These are phyloP conservation scores for Rugosomyces carneus DNA, from an alignment of 1,284 basidiomycete genomes.

Conservation along the genomic window DNA sequence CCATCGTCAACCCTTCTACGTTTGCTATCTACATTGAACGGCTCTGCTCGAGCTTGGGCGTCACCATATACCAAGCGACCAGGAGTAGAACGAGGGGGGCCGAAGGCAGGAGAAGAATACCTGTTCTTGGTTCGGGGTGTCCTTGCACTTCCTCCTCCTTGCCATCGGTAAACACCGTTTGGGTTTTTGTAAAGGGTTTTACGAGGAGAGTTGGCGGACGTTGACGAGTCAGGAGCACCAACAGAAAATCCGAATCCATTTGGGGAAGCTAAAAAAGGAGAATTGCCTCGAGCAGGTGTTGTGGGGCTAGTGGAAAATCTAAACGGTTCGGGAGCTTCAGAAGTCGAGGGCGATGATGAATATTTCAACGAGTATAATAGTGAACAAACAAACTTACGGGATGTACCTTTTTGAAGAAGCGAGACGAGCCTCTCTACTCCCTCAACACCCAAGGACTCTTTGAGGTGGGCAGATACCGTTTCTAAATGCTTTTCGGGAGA, in stretches of 20 bases:
- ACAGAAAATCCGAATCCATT: conserved; percentile 14
- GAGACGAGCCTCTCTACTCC: conserved; percentile 46
- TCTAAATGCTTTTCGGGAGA: conserved; percentile 37
- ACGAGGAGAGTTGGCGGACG: conserved; percentile 28
- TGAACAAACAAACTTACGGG: conserved; percentile 18
- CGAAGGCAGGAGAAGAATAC: conserved; percentile 63
- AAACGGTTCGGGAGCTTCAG: conserved; percentile 43
- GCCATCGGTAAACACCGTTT: conserved; percentile 62
- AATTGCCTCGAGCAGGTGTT: conserved; percentile 37
- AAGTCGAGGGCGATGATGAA: conserved; percentile 12
- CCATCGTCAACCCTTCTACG: conserved; percentile 52
- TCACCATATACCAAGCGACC: conserved; percentile 31
- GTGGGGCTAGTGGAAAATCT: conserved; percentile 46
- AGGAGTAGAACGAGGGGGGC: conserved; percentile 37
- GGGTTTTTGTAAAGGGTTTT: conserved; percentile 62
- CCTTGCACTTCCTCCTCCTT: conserved; percentile 63
- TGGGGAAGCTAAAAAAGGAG: conserved; percentile 26
- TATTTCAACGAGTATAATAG: background rate
- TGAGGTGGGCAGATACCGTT: conserved; percentile 18
- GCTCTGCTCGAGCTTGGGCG: conserved; percentile 34
- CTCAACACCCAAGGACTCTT: conserved; percentile 8
- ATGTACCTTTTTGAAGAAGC: conserved; percentile 36
- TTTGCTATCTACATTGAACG: conserved; percentile 46
- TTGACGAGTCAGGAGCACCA: conserved; percentile 17
- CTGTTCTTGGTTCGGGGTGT: conserved; percentile 46